Base-by-base conservation (phyloP, 1,284 basidiomycete species). In the Apiotrichum akiyoshidainum region DNA sequence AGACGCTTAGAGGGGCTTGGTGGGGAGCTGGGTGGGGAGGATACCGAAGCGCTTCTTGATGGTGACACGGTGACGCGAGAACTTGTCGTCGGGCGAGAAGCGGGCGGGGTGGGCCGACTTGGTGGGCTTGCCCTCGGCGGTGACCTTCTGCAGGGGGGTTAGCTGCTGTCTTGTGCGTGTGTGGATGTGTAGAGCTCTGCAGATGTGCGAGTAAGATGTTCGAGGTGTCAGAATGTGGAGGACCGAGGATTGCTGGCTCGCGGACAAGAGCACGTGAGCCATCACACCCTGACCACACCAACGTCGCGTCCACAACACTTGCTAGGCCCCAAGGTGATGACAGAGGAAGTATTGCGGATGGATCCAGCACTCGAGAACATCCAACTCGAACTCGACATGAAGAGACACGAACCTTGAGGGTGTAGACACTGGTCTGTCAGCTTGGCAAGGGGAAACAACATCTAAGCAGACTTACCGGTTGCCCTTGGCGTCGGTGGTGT, bases 21-120 rank as follows among this genome's bases (percentile, higher is more conserved):
- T 80, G 35, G 93, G 92, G n/a, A 90, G 83, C 75, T 96, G 92
- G 22, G 93, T 94, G 63, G 86, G 85, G 65, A 97, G 84, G 61
- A 94, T 85, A 63, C 85, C 85, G 73, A 87, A 89, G 86, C 92
- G 85, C 80, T 90, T 92, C 82, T 96, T 96, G 75, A 96, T 88
- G 5, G 91, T 94, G 58, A 96, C 90, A 63, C 93, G 87, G 76
- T 97, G 93, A 62, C 91, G 84, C 64, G 92, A 94, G 80, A 94
- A 97, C 82, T 96, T 96, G 84, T 96, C 93, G 77, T 97, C 93
- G 17, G 93, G 93, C 33, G 93, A 96, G 80, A 96, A 96, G 41
- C 92, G 90, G 40, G 92, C 92, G 78, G 92, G 93, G 78, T 97
- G 93, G 12, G 93, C 93, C 61, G 90, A 93, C 80, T 92, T 94